phyloP scores from a whole-genome alignment of 2,329 filamentous ascomycete species.

The Xylariaceae sp. region DNA sequence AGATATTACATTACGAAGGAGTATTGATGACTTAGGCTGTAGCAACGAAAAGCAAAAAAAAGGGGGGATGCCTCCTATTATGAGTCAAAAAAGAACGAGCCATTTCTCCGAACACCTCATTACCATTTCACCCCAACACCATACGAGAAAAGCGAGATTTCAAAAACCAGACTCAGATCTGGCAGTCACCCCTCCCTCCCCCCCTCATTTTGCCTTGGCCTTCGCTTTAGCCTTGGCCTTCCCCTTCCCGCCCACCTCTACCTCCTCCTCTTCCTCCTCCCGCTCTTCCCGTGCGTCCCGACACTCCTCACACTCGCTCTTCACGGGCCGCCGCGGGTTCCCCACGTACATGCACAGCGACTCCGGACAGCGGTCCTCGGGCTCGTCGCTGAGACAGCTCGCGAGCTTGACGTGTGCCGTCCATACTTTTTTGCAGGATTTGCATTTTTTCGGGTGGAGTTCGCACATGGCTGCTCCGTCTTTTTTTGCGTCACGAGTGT shows the following conservation, averaged over 20 bases:
- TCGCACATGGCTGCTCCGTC: constrained; percentile 31
- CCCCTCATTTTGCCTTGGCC: not conserved
- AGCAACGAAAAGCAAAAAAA: not conserved
- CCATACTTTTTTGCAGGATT: constrained; percentile 32
- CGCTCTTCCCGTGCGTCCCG: constrained; percentile 27
- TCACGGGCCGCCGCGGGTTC: constrained; percentile 30
- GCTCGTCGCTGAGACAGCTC: constrained; percentile 35
- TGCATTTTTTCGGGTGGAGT: constrained; percentile 33
- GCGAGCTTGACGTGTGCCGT: constrained; percentile 34
- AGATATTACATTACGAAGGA: not conserved
- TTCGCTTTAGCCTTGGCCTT: not conserved
- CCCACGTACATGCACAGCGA: constrained; percentile 38
- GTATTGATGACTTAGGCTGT: not conserved
- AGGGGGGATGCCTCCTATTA: not conserved
- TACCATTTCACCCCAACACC: not conserved
- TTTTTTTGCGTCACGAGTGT: too few relatives aligned
- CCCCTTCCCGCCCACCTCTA: not conserved
- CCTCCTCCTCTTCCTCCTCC: constrained; percentile 28
- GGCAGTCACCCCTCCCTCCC: not conserved
- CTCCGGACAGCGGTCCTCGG: constrained; percentile 28
- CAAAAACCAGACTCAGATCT: not conserved
- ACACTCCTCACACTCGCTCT: constrained; percentile 33
- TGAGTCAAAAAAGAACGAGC: not conserved
- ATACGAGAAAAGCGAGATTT: not conserved
- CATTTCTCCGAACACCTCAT: not conserved